These are phyloP conservation scores for Ophiostoma fasciatum DNA, from an alignment of 2,329 filamentous ascomycete species.

Conservation along the genomic window DNA sequence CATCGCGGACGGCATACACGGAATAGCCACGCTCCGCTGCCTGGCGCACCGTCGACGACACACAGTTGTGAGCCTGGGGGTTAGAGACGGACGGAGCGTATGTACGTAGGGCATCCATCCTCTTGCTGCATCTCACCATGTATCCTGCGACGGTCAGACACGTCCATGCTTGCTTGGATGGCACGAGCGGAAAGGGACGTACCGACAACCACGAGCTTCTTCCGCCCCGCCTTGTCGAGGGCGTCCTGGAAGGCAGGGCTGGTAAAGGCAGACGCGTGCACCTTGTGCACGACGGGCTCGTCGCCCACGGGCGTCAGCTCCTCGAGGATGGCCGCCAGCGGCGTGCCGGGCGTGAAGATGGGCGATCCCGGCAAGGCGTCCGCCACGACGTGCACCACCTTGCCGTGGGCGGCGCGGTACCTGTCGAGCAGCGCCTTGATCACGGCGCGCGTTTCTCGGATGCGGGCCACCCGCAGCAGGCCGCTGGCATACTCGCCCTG, in stretches of 20 bases:
- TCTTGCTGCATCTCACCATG: neutral
- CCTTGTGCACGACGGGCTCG: slow-evolving; percentile 7
- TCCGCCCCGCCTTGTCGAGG: slow-evolving; percentile 3
- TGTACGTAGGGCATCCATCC: too few species aligned
- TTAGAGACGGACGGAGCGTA: too few species aligned
- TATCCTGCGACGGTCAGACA: neutral
- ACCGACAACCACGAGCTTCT: slow-evolving; percentile 6
- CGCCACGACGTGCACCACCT: slow-evolving; percentile 6
- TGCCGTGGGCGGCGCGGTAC: slow-evolving; percentile 4
- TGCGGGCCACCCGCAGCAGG: slow-evolving; percentile 1
- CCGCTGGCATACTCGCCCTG: slow-evolving; percentile 7
- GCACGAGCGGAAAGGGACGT: neutral
- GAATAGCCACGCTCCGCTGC: neutral
- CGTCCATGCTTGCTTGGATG: neutral
- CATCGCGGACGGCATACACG: slow-evolving; percentile 4
- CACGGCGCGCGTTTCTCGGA: slow-evolving; percentile 1
- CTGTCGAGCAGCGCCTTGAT: slow-evolving; percentile 5
- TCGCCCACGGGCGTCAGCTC: slow-evolving; percentile 1
- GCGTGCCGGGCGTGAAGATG: slow-evolving; percentile 7
- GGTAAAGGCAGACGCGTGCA: slow-evolving; percentile 2
- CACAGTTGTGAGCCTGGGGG: slow-evolving; percentile 7
- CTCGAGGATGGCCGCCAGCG: slow-evolving; percentile 2
- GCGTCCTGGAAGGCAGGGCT: neutral
- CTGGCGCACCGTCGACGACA: neutral
- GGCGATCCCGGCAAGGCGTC: slow-evolving; percentile 1